These are phyloP conservation scores for Incumbomyces delicatus DNA, from an alignment of 2,329 filamentous ascomycete species.

Conservation along the genomic window DNA sequence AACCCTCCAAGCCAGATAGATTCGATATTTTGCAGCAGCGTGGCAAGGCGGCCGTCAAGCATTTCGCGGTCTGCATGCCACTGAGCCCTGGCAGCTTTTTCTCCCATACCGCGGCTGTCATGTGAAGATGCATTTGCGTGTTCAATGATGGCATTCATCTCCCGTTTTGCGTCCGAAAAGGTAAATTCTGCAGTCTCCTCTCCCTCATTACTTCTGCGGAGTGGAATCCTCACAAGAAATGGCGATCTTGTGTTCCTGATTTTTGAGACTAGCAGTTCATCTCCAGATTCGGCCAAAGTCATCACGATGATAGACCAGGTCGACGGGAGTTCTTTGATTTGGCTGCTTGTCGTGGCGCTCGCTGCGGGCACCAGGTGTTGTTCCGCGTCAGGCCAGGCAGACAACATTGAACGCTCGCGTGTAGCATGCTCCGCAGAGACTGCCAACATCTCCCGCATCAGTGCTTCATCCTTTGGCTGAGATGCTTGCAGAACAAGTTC, in stretches of 20 bases:
- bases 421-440: conserved; percentile 7
- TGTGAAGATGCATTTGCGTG: conserved; percentile 79
- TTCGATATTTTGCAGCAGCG: conserved; percentile 76
- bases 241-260: conserved; percentile 65
- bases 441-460: conserved; percentile 9
- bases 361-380: background rate
- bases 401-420: conserved; percentile 8
- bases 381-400: background rate
- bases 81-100: conserved; percentile 60
- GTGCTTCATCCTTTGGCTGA: conserved; percentile 13
- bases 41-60: conserved; percentile 66
- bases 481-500: conserved; percentile 15
- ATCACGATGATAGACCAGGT: conserved; percentile 81
- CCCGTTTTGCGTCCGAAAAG: conserved; percentile 67
- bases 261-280: conserved; percentile 83
- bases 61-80: conserved; percentile 87
- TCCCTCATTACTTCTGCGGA: conserved; percentile 73
- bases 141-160: conserved; percentile 73
- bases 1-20: conserved; percentile 93
- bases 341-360: conserved; percentile 47
- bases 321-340: conserved; percentile 51
- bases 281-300: conserved; percentile 67
- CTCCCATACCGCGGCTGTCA: conserved; percentile 46
- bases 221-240: conserved; percentile 76
- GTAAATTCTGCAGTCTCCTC: conserved; percentile 72